phyloP scores from a whole-genome alignment of 306 rosid genomes.

The Quercus agrifolia region DNA sequence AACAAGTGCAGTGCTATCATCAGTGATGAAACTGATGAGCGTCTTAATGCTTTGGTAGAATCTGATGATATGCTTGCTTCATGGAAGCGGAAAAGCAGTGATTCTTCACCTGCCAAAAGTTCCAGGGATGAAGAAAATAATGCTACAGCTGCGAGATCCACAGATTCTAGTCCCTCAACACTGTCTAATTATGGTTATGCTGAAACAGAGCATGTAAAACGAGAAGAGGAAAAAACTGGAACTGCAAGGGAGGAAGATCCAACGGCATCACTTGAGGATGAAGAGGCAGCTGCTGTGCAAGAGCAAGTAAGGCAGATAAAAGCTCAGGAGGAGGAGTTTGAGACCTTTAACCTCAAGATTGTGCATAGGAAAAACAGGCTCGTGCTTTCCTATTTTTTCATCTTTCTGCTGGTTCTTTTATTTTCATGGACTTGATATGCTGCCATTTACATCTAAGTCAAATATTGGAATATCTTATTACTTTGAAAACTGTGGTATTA shows the following conservation, averaged over 20 bases:
- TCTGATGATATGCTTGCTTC: slow-evolving; percentile 63
- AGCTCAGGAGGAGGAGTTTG: slow-evolving; percentile 97
- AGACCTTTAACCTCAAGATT: slow-evolving; percentile 92
- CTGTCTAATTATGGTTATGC: slow-evolving; percentile 78
- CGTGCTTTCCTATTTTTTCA: slow-evolving; percentile 17
- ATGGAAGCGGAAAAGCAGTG: slow-evolving; percentile 68
- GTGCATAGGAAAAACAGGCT: slow-evolving; percentile 99
- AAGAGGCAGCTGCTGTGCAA: slow-evolving; percentile 97
- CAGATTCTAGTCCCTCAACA: slow-evolving; percentile 70
- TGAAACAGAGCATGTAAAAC: slow-evolving; percentile 63
- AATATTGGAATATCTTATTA: neutral
- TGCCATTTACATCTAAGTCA: slow-evolving; percentile 4
- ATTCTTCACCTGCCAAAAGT: slow-evolving; percentile 77
- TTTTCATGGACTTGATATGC: neutral
- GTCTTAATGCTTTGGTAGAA: slow-evolving; percentile 47
- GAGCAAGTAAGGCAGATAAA: slow-evolving; percentile 97
- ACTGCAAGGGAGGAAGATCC: slow-evolving; percentile 73
- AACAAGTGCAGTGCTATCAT: slow-evolving; percentile 43
- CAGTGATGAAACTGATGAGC: slow-evolving; percentile 54
- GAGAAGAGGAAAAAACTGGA: slow-evolving; percentile 64
- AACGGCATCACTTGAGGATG: slow-evolving; percentile 79
- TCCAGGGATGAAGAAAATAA: slow-evolving; percentile 71
- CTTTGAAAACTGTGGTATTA: neutral
- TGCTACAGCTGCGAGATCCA: slow-evolving; percentile 52
- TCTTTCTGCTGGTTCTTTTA: neutral